Base-by-base conservation (phyloP, 371 early-diverging fungal genomes). In the Actinomortierella wolfii region DNA sequence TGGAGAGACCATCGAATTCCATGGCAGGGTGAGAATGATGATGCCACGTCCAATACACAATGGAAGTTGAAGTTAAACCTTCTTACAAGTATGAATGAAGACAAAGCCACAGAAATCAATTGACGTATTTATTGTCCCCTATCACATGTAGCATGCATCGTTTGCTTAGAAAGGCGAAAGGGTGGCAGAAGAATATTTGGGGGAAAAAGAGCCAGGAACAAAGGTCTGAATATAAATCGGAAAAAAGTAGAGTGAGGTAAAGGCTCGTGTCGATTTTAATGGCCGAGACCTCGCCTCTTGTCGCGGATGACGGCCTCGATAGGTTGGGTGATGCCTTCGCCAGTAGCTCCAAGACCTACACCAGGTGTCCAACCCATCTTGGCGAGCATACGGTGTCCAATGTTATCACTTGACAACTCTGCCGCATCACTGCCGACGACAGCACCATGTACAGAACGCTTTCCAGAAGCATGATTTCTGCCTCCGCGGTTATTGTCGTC, bases 341-440 rank as follows among this genome's bases (percentile, higher is more conserved):
- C 90, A 7, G 84, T 82, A 47, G 81, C 79, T 13, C 97, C 97
- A 23, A 96, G 80, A 20, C 92, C 91, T 59, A 88, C 79, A 18
- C 97, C 97, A 45, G 89, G 89, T 50, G 74, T 82, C 90, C 92
- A 93, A 28, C 94, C 94, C 91, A 94, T 88, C 53, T 87, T 85
- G 55, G 86, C 78, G 45, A 94, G 76, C 91, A 94, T 89, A 49
- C 86, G 85, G 66, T 92, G 91, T 3, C 94, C 94, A 39, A 88
- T 74, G 61, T 95, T 95, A 18, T 79, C 74, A 17, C 82, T 79
- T 11, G 78, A 80, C 34, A 94, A 85, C 15, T 85, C 87, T 7
- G 82, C 81, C 0, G 85, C 91, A 28, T 80, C 63, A 13, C 81
- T 78, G 4, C 87, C 95, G 23, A 94, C 92, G 20, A 93, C 81